Conservation (phyloP, 371 early-diverging fungal genomes). For the Mucor piriformis region DNA sequence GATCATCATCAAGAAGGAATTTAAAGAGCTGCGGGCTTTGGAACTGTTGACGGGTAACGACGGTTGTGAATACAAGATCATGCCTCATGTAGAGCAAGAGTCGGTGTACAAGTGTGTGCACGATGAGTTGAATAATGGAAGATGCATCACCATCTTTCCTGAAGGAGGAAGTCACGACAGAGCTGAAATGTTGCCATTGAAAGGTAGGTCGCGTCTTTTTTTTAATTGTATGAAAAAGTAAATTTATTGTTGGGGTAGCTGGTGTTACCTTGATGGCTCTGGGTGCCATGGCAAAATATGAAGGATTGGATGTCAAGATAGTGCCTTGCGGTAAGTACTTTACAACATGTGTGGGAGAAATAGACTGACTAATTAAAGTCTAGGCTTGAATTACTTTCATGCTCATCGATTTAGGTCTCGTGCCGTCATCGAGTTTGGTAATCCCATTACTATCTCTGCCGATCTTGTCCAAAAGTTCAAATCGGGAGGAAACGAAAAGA, state of each 20-base stretch:
- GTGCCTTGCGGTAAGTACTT: slow-evolving; percentile 76
- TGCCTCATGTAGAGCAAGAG: slow-evolving; percentile 86
- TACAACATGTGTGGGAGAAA: not conserved
- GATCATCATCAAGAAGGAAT: slow-evolving; percentile 62
- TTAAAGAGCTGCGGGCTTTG: slow-evolving; percentile 68
- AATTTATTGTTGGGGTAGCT: slow-evolving; percentile 41
- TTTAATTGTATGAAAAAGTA: not conserved
- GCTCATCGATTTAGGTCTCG: slow-evolving; percentile 93
- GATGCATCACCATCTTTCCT: slow-evolving; percentile 94
- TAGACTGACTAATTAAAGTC: not conserved
- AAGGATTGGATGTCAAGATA: slow-evolving; percentile 84
- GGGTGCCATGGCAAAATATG: slow-evolving; percentile 85
- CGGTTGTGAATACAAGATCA: slow-evolving; percentile 68
- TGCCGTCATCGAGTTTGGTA: slow-evolving; percentile 94
- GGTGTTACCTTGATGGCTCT: slow-evolving; percentile 91
- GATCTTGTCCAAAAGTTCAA: slow-evolving; percentile 81
- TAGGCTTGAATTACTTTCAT: slow-evolving; percentile 87
- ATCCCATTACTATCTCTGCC: slow-evolving; percentile 74
- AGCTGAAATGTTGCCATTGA: slow-evolving; percentile 90
- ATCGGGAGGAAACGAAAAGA: slow-evolving; percentile 78
- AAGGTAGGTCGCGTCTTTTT: slow-evolving; percentile 57
- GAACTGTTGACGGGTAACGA: slow-evolving; percentile 58
- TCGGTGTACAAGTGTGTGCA: slow-evolving; percentile 82
- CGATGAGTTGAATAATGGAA: slow-evolving; percentile 71
- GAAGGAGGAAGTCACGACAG: slow-evolving; percentile 97